Evolutionary conservation across 176 grass and related monocot species (phyloP).

Genomic region (maize (Zea mays)): DNA sequence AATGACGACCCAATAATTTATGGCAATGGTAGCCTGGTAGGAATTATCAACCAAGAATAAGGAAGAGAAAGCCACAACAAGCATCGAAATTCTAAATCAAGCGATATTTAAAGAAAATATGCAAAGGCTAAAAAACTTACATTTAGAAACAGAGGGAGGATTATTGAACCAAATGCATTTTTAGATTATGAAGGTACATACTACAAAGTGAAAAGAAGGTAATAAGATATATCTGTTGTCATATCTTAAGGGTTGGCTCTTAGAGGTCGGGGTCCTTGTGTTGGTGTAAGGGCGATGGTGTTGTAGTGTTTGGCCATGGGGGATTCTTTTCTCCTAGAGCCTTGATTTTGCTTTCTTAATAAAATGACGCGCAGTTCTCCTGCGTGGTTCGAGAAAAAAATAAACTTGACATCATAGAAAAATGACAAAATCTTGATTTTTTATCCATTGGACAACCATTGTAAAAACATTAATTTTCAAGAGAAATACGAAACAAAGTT

Average conservation of each 20-base stretch:
- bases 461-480: not conserved
- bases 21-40: not conserved
- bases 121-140: not conserved
- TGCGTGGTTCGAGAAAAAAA: too few relatives aligned
- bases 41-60: not conserved
- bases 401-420: not conserved
- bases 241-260: too few relatives aligned
- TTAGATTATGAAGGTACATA: constrained; percentile 1
- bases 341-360: too few relatives aligned
- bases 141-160: not conserved
- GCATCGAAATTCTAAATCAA: not conserved
- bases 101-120: not conserved
- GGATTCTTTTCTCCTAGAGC: too few relatives aligned
- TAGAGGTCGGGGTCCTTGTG: too few relatives aligned
- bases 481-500: not conserved
- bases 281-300: too few relatives aligned
- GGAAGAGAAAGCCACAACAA: not conserved
- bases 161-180: not conserved
- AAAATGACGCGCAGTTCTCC: too few relatives aligned
- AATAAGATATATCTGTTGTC: too few relatives aligned
- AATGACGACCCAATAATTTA: not conserved
- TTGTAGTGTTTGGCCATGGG: too few relatives aligned
- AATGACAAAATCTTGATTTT: constrained; percentile 2
- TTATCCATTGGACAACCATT: not conserved
- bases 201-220: not conserved